Conservation (phyloP, 345 rosid genomes). For the Bruguiera sexangula region DNA sequence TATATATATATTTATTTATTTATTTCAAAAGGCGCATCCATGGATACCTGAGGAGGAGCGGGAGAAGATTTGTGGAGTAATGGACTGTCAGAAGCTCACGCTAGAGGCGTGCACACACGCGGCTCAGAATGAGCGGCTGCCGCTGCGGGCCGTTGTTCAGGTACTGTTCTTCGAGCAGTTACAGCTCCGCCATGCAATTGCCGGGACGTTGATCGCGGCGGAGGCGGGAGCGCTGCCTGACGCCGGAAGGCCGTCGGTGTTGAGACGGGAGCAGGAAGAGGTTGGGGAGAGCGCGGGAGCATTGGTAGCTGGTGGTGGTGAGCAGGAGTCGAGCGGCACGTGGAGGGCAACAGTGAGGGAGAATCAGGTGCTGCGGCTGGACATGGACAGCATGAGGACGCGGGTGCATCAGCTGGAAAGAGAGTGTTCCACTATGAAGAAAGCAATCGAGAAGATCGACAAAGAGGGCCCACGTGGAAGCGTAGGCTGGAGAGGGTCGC, state of each 20-base stretch:
- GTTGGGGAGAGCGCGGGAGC: conserved; percentile 23
- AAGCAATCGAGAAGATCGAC: conserved; percentile 75
- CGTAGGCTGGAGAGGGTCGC: conserved; percentile 46
- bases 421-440: conserved; percentile 86
- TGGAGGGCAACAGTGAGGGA: conserved; percentile 82
- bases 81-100: conserved; percentile 92
- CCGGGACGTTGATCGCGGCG: conserved; percentile 69
- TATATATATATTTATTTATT: neutral
- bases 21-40: conserved; percentile 68
- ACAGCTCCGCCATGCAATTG: conserved; percentile 86
- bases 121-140: conserved; percentile 94
- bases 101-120: conserved; percentile 99
- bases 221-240: conserved; percentile 48
- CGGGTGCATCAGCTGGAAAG: conserved; percentile 82
- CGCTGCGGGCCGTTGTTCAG: conserved; percentile 88
- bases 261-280: conserved; percentile 32
- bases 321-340: conserved; percentile 25
- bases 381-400: conserved; percentile 98
- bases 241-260: conserved; percentile 36
- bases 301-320: conserved; percentile 14
- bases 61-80: conserved; percentile 74
- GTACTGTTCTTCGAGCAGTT: conserved; percentile 96
- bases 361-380: conserved; percentile 90
- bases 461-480: conserved; percentile 29
- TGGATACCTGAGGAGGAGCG: conserved; percentile 78